A percentile compares a stretch with the other conserved stretches of the same genome.
These are phyloP conservation scores for Tardiomyces depauwii DNA, from an alignment of 1,139 yeast genomes.

Conservation along the genomic window DNA sequence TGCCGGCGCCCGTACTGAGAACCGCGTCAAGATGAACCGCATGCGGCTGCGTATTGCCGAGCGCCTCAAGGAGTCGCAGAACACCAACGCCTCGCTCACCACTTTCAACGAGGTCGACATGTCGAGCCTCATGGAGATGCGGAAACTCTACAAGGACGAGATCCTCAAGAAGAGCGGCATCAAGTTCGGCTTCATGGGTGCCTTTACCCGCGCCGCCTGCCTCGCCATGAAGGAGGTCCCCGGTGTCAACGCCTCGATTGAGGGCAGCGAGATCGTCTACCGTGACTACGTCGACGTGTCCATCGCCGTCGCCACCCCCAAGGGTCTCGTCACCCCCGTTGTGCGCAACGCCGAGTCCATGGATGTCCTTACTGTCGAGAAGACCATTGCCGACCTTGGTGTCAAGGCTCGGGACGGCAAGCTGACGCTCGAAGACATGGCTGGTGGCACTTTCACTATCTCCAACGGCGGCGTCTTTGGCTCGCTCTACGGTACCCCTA, in stretches of 20 bases:
- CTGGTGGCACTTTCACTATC: slow-evolving; percentile 98
- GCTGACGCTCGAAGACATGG: slow-evolving; percentile 95
- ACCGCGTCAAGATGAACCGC: slow-evolving; percentile 97
- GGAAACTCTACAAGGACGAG: slow-evolving; percentile 95
- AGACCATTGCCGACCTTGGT: slow-evolving; percentile 74
- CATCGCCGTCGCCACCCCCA: slow-evolving; percentile 97
- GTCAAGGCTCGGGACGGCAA: slow-evolving; percentile 95
- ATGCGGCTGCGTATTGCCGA: slow-evolving; percentile 99
- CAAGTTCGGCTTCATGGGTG: slow-evolving; percentile 98
- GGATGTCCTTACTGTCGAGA: slow-evolving; percentile 80
- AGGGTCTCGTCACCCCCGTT: slow-evolving; percentile 97
- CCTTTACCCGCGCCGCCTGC: slow-evolving; percentile 88
- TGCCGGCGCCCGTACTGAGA: slow-evolving; percentile 68
- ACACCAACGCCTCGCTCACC: slow-evolving; percentile 96
- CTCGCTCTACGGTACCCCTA: slow-evolving; percentile 95
- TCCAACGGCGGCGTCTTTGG: slow-evolving; percentile 99
- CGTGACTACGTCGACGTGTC: slow-evolving; percentile 96
- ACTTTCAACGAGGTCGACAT: slow-evolving; percentile 98
- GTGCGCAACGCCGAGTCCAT: slow-evolving; percentile 95
- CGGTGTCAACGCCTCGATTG: slow-evolving; percentile 91
- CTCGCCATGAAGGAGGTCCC: slow-evolving; percentile 94
- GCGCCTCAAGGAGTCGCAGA: slow-evolving; percentile 98
- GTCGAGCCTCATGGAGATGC: slow-evolving; percentile 86
- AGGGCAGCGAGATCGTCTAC: slow-evolving; percentile 74
- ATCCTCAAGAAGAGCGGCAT: slow-evolving; percentile 86